phyloP scores from a whole-genome alignment of 352 stramenopile genomes.

The Phytophthora cryptogea region DNA sequence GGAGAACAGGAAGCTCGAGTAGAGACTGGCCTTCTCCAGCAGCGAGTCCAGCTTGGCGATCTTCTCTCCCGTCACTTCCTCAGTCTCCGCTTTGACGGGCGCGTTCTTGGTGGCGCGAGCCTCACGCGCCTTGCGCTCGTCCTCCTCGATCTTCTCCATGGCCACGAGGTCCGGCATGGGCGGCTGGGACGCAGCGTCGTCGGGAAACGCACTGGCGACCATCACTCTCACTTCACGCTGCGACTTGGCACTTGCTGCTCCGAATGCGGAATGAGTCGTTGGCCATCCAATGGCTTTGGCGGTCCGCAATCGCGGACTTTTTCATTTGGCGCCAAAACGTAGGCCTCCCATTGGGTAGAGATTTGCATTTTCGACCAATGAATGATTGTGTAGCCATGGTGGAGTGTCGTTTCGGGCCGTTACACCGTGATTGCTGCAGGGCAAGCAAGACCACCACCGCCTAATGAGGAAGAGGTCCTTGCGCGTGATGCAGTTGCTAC shows the following conservation, averaged over 20 bases:
- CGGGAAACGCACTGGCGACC: conserved; percentile 51
- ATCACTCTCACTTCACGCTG: conserved; percentile 39
- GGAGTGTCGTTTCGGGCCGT: conserved; percentile 7
- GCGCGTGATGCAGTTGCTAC: conserved; percentile 1
- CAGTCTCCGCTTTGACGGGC: conserved; percentile 13
- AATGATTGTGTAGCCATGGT: conserved; percentile 14
- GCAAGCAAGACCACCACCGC: too few relatives aligned
- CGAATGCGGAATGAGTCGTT: conserved; percentile 27
- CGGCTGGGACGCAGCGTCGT: conserved; percentile 25
- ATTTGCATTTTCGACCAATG: conserved; percentile 10
- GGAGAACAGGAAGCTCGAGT: conserved; percentile 87
- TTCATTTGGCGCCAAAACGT: conserved; percentile 15
- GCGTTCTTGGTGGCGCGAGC: conserved; percentile 18
- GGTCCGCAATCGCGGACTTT: background rate
- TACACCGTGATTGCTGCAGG: background rate
- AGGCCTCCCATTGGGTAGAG: conserved; percentile 22
- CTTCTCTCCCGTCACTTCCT: conserved; percentile 60
- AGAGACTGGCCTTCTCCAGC: conserved; percentile 87
- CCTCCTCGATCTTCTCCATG: conserved; percentile 67
- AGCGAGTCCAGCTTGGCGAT: conserved; percentile 86
- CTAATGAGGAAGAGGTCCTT: background rate
- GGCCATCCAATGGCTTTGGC: conserved; percentile 1
- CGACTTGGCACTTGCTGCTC: conserved; percentile 2
- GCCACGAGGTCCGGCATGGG: conserved; percentile 73
- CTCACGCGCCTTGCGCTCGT: conserved; percentile 36